Base-by-base conservation (phyloP, 2,329 filamentous ascomycete species). In the Cercospora sp. region DNA sequence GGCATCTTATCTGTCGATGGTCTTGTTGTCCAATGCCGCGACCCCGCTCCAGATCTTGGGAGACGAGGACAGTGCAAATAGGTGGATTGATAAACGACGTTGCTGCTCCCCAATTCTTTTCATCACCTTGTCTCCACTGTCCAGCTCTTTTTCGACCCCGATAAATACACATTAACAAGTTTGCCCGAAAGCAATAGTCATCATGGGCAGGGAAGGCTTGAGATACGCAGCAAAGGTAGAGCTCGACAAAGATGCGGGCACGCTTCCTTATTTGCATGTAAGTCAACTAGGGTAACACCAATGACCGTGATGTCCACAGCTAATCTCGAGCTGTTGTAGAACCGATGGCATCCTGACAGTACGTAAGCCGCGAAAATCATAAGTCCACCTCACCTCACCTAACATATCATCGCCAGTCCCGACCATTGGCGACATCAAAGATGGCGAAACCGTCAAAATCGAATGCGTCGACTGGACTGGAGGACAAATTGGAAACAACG, bases 281-380 rank as follows among this genome's bases (percentile, higher is more conserved):
- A 60, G 69, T 62, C 59, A 5, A 23, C 45, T 62, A 42, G 65
- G 57, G 51, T 67, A 69, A 69, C 58, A 64, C 61, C 42, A 55
- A 72, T 60, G 68, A 64, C 65, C 66, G 65, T 63, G 60, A 62
- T 67, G 45, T 61, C 31, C 42, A 60, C 16, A 59, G 31, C 68
- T 70, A 67, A 69, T 31, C 39, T 48, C 13, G n/a, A 65, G 39
- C 60, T 59, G 23, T 16, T 16, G 48, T 20, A 93, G 91, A 97
- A 97, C 76, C 86, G 93, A 78, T 97, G 93, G 94, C 94, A 97
- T 77, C 94, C 94, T 39, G 93, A 96, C 72, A 90, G 92, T 93
- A 84, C 63, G 84, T 9, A 18, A n/a, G 57, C 36, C 36, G n/a
- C n/a, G 0, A 30, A 55, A 33, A 67, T 68, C 53, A 13, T 23